Evolutionary conservation across 371 early-diverging fungal species (phyloP).

Genomic region (Mucor piriformis): DNA sequence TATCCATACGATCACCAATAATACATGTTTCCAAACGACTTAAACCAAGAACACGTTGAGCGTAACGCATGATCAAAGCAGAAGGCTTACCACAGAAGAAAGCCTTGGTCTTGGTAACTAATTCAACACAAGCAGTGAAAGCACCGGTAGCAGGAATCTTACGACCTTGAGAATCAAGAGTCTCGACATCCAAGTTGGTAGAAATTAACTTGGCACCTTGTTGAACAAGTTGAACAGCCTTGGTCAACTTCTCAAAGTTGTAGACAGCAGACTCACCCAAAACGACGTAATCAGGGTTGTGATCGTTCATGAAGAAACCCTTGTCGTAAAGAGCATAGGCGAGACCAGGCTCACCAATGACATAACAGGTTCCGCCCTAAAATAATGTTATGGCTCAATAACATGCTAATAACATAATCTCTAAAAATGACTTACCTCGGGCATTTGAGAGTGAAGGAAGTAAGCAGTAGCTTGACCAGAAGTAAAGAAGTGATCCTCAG

Average conservation of each 20-base stretch:
- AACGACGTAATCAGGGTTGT: constrained; percentile 69
- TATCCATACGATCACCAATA: constrained; percentile 76
- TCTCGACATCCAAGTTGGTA: constrained; percentile 71
- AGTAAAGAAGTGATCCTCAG: constrained; percentile 67
- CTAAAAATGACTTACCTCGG: constrained; percentile 37
- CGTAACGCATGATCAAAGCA: constrained; percentile 70
- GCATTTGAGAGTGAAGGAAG: constrained; percentile 65
- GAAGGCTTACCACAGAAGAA: constrained; percentile 72
- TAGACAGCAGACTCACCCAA: constrained; percentile 65
- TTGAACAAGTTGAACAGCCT: constrained; percentile 64
- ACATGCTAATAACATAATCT: too few relatives aligned
- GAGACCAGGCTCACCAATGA: constrained; percentile 70
- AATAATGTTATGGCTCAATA: too few relatives aligned
- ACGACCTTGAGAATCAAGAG: constrained; percentile 56
- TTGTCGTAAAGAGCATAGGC: constrained; percentile 67
- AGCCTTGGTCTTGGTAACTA: constrained; percentile 67
- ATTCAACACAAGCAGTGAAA: constrained; percentile 62
- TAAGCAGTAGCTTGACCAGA: constrained; percentile 68
- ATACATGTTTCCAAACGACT: constrained; percentile 66
- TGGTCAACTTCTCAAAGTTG: constrained; percentile 66
- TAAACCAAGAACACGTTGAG: constrained; percentile 60
- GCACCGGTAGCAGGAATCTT: constrained; percentile 68
- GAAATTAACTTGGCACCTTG: constrained; percentile 65
- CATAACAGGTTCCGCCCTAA: constrained; percentile 60
- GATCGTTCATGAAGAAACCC: constrained; percentile 70